A percentile compares a stretch with the other conserved stretches of the same genome.
These are phyloP conservation scores for Ophiostoma sp. DNA, from an alignment of 2,329 filamentous ascomycete species.

Conservation along the genomic window DNA sequence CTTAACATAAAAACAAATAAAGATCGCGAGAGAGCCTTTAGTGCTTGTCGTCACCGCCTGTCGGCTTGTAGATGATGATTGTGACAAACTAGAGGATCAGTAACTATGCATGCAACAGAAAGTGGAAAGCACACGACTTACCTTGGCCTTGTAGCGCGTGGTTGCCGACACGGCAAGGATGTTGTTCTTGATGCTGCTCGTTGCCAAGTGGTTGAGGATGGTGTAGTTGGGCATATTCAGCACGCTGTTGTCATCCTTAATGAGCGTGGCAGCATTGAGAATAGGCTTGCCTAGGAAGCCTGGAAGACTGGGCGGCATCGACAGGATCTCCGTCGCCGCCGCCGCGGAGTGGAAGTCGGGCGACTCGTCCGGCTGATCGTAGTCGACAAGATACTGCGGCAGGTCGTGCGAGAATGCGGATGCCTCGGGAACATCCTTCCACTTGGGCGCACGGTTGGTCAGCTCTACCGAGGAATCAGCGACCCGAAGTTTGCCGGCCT, in stretches of 20 bases:
- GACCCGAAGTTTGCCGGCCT: background rate
- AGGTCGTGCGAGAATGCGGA: conserved; percentile 66
- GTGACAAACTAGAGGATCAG: conserved; percentile 70
- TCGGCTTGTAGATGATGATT: conserved; percentile 95
- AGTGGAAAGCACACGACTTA: conserved; percentile 36
- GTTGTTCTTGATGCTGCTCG: conserved; percentile 95
- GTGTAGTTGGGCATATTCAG: conserved; percentile 96
- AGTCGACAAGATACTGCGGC: conserved; percentile 78
- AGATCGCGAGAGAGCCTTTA: background rate
- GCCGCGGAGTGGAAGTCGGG: conserved; percentile 68
- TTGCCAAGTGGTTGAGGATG: conserved; percentile 91
- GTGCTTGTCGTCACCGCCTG: conserved; percentile 48
- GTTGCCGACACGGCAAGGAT: conserved; percentile 93
- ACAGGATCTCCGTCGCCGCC: conserved; percentile 69
- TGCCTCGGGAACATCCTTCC: conserved; percentile 50
- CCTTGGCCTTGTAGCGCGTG: conserved; percentile 96
- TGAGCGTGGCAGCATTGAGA: conserved; percentile 79
- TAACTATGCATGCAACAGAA: background rate
- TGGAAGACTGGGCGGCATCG: conserved; percentile 76
- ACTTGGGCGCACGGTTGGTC: conserved; percentile 39
- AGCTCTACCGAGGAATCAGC: conserved; percentile 22
- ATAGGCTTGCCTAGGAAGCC: conserved; percentile 93
- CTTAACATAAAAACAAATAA: background rate
- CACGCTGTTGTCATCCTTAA: conserved; percentile 98
- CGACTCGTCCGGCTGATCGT: conserved; percentile 78